Evolutionary conservation across 805 yeast species (phyloP), one percentile per base, ranked within the genome.

Genomic region (Pichia californica): DNA sequence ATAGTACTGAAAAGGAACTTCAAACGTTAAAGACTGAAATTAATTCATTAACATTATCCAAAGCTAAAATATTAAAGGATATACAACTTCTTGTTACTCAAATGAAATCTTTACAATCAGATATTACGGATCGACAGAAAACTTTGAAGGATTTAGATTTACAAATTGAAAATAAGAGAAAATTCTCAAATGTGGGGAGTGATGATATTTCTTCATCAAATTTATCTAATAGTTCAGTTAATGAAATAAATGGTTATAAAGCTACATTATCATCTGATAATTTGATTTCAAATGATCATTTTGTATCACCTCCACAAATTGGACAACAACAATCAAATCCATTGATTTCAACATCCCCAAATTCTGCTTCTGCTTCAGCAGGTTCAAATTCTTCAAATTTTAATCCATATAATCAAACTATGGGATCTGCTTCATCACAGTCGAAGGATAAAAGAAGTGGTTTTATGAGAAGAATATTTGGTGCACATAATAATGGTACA

Each of bases 51-150:
- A 55, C 59, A 2, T 40, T 67, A 2, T 62, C 68, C 1, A 77
- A 73, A 49, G 67, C 71, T 2, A 58, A 59, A 6, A 50, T 81
- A 29, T 45, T 65, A 18, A 66, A 63, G 34, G 88, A 83, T 31
- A 68, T 83, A 13, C 72, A 68, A 38, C 71, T 64, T 16, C 63
- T 88, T 48, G 69, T 63, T 26, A 47, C 52, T 0, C 71, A 73
- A 37, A 81, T 74, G 60, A 67, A 64, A 28, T 59, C 63, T 15
- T 61, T 87, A 40, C 63, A 61, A 37, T 48, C 52, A 15, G 86
- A 80, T 42, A 62, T 81, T 11, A 7, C 16, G 3, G 62, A 54
- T 5, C 51, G 48, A 40, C 48, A 50, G 14, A 36, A 41, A n/a
- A 31, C 19, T 11, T 40, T 51, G 16, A 49, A 44, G 36, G 53